Base-by-base conservation (phyloP, 208 protist genomes). In the Leishmania lainsoni region DNA sequence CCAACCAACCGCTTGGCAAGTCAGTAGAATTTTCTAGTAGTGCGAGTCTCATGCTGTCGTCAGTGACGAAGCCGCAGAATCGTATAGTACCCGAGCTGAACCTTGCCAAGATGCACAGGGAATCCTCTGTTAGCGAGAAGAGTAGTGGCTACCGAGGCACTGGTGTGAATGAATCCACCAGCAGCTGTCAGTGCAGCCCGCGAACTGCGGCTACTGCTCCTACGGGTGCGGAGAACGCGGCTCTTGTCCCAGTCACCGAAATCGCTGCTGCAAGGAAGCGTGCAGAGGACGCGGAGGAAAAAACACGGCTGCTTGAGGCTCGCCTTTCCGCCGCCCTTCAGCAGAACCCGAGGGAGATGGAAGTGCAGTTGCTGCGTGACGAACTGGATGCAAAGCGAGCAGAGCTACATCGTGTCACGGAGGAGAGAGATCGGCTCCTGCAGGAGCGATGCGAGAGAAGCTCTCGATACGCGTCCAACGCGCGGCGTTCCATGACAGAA, bases 341-440 rank as follows among this genome's bases (percentile, higher is more conserved):
- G 35, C 56, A 68, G 56, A 88, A 84, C 59, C 87, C 87, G 12
- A 78, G 42, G 39, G 77, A 73, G 69, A 83, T 83, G 22, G 88
- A 91, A 61, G 58, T 91, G 75, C 83, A 88, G 72, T 81, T 83
- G 52, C 76, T 91, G 78, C 83, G 86, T 0, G 88, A 91, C 29
- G 88, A 91, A 76, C 70, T 88, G 56, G 45, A 58, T 22, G 86
- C 79, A 1, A 79, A 79, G 66, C 76, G 75, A 12, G 35, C 58
- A 3, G 87, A 90, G 56, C 70, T 90, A 51, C 72, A 63, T 5
- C 73, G 79, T 1, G 73, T 88, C n/a, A 80, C 76, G 14, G 81
- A 81, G 54, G 87, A 90, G 81, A 80, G 87, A 3, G 77, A 90
- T 72, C 29, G 72, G 12, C 80, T 88, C 14, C 54, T 81, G 29